Evolutionary conservation across 495 filamentous ascomycete genomes (phyloP).

Genomic region (Symbiotaphrina buchneri): DNA sequence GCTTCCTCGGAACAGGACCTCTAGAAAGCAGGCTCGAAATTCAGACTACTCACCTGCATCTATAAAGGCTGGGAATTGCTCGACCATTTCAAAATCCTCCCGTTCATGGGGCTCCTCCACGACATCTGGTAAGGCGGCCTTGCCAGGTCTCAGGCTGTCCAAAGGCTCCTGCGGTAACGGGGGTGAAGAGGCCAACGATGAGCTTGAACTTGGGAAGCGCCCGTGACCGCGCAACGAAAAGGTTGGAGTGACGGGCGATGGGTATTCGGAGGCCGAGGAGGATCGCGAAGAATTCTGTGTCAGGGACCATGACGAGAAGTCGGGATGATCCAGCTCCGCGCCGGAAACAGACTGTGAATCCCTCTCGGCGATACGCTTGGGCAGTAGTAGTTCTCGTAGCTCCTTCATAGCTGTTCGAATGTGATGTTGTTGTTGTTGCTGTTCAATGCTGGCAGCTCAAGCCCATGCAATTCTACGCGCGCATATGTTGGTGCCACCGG

Average conservation of each 20-base stretch:
- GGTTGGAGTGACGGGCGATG: conserved; percentile 36
- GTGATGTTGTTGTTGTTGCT: too few species aligned
- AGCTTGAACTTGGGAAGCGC: conserved; percentile 37
- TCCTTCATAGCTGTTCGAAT: too few species aligned
- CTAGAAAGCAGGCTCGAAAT: too few species aligned
- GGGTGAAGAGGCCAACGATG: conserved; percentile 31
- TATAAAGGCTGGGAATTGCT: too few species aligned
- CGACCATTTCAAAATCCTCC: conserved; percentile 19
- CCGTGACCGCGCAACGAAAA: conserved; percentile 31
- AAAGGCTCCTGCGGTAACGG: conserved; percentile 23
- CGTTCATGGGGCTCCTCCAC: conserved; percentile 24
- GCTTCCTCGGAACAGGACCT: too few species aligned
- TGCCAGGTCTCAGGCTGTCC: conserved; percentile 18
- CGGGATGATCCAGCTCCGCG: conserved; percentile 1
- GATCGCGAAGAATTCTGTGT: conserved; percentile 26
- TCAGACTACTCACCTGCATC: too few species aligned
- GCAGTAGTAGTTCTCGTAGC: background rate
- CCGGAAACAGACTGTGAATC: background rate
- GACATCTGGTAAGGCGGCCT: conserved; percentile 25
- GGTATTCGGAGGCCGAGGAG: conserved; percentile 32
- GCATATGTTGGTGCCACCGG: too few species aligned
- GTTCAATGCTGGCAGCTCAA: too few species aligned
- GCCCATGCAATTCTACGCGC: too few species aligned
- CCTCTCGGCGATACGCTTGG: background rate
- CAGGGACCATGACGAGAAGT: conserved; percentile 3